Conservation (phyloP, 305 asterid genomes). For the Rubia balearica region DNA sequence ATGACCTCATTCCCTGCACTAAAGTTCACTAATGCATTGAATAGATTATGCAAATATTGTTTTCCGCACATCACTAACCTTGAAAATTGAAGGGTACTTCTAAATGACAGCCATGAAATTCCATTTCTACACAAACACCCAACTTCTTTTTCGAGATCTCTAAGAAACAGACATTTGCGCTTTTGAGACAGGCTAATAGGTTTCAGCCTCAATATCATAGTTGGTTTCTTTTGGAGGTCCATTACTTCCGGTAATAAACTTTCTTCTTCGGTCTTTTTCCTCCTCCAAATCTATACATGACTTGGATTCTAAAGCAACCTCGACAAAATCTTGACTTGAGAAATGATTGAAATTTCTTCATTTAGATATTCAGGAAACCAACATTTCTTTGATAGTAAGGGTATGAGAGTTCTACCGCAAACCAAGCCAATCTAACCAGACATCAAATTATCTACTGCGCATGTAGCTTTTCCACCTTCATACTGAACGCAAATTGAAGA, state of each 20-base stretch:
- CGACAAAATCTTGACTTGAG: conserved; percentile 16
- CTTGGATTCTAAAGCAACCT: conserved; percentile 30
- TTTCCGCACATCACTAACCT: background rate
- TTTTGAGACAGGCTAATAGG: conserved; percentile 70
- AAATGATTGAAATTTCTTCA: conserved; percentile 19
- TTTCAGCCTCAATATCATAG: conserved; percentile 51
- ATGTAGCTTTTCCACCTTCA: background rate
- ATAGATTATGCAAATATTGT: background rate
- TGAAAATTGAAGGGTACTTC: conserved; percentile 39
- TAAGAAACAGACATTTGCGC: conserved; percentile 46
- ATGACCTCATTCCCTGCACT: background rate
- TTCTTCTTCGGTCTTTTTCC: conserved; percentile 85
- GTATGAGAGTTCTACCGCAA: conserved; percentile 41
- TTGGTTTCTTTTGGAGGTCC: conserved; percentile 86
- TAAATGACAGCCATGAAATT: conserved; percentile 74
- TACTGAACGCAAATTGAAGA: background rate
- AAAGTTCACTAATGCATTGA: background rate
- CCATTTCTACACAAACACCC: conserved; percentile 96
- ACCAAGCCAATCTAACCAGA: background rate
- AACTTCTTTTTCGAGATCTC: conserved; percentile 92
- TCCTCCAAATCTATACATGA: conserved; percentile 49
- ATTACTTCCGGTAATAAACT: conserved; percentile 66
- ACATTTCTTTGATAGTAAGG: conserved; percentile 25
- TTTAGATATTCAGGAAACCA: background rate
- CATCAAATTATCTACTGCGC: background rate